A percentile compares a stretch with the other conserved stretches of the same genome.
These are phyloP conservation scores for Fraxinus sp. DNA, from an alignment of 305 asterid genomes.

Conservation along the genomic window DNA sequence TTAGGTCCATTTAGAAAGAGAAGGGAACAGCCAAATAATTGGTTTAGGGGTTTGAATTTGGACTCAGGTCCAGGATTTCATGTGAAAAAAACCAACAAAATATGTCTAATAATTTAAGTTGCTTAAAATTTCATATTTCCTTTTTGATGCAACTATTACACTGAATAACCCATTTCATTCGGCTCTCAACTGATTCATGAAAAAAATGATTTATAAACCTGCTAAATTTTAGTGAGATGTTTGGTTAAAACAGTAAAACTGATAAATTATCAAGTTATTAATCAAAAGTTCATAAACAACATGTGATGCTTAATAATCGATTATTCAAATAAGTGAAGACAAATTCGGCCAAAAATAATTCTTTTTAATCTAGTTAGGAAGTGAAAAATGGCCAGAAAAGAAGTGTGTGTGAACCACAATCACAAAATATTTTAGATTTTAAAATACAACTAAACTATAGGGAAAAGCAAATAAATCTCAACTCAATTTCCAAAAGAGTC, in stretches of 20 bases:
- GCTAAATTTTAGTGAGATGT: neutral
- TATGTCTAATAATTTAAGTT: neutral
- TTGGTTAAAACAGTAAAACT: neutral
- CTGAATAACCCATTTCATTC: neutral
- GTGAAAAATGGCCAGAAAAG: neutral
- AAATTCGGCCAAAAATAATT: neutral
- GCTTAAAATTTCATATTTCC: neutral
- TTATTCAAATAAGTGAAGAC: neutral
- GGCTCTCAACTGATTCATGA: neutral
- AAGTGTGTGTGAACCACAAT: neutral
- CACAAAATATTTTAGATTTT: neutral
- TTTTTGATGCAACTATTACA: neutral
- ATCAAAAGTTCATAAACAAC: neutral
- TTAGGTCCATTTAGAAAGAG: neutral
- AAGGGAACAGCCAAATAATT: neutral
- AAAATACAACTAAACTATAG: neutral
- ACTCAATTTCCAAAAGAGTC: neutral
- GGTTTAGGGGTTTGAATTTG: neutral
- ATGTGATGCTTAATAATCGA: neutral
- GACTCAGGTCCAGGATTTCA: neutral
- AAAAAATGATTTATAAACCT: neutral
- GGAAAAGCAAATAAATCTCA: neutral
- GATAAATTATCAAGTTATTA: neutral
- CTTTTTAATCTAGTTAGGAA: neutral
- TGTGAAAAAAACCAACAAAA: neutral